Conservation (phyloP, 352 stramenopile species). For the Paralagenidium karlingii region DNA sequence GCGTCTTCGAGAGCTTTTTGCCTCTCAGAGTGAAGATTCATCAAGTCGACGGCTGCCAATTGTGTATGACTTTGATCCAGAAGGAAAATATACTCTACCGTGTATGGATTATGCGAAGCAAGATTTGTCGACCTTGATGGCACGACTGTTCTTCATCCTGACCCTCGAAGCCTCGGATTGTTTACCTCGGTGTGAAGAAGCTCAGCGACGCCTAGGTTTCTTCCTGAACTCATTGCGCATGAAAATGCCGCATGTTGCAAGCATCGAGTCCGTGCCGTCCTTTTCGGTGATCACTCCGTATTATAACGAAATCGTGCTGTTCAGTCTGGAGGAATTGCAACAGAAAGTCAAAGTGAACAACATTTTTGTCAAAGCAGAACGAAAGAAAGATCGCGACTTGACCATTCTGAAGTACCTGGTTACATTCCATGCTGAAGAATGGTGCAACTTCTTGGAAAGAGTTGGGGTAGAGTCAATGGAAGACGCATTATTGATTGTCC, state of each 20-base stretch:
- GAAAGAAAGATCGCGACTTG: conserved; percentile 22
- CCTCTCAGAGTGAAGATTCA: no score
- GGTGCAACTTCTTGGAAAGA: conserved; percentile 79
- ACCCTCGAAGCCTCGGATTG: conserved; percentile 19
- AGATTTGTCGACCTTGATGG: conserved; percentile 65
- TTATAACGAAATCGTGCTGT: conserved; percentile 80
- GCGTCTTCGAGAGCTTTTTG: no score
- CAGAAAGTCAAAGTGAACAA: conserved; percentile 56
- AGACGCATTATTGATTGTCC: conserved; percentile 46
- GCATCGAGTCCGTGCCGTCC: conserved; percentile 73
- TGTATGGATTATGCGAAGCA: no score
- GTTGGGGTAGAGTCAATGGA: conserved; percentile 57
- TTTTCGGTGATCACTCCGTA: conserved; percentile 85
- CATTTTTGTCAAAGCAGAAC: background rate
- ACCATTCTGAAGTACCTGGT: conserved; percentile 84
- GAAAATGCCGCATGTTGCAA: conserved; percentile 64
- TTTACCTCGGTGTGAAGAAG: conserved; percentile 68
- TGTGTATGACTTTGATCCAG: no score
- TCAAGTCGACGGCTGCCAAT: no score
- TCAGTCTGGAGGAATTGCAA: conserved; percentile 74
- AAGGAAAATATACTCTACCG: no score
- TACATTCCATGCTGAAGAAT: conserved; percentile 80
- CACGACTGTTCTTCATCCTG: conserved; percentile 70
- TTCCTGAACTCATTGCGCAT: conserved; percentile 79
- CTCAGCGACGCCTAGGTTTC: conserved; percentile 76